Evolutionary conservation across 208 protist genomes (phyloP).

Genomic region (Leishmania tropica): DNA sequence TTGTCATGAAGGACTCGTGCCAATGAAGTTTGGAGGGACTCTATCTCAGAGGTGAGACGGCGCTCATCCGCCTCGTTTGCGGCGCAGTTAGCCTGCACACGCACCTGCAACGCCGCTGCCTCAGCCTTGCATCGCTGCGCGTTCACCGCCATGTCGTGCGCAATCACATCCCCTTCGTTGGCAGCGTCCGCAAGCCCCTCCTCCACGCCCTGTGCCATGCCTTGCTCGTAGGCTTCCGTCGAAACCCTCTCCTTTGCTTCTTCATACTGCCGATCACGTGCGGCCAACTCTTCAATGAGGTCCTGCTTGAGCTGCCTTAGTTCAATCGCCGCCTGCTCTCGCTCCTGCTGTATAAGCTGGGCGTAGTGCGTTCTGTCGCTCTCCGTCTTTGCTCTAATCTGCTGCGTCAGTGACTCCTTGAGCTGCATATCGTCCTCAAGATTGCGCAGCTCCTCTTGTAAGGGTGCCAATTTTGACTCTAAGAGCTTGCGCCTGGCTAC

Average conservation of each 20-base stretch:
- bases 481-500: conserved; percentile 39
- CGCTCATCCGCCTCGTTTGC: conserved; percentile 52
- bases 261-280: conserved; percentile 56
- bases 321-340: conserved; percentile 53
- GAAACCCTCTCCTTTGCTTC: conserved; percentile 50
- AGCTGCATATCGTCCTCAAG: conserved; percentile 43
- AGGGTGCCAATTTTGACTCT: conserved; percentile 48
- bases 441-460: conserved; percentile 49
- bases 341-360: conserved; percentile 68
- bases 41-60: conserved; percentile 38
- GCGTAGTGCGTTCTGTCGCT: conserved; percentile 63
- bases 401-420: conserved; percentile 64
- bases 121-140: conserved; percentile 54
- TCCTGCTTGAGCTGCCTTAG: conserved; percentile 68
- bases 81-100: conserved; percentile 40
- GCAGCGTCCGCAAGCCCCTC: conserved; percentile 54
- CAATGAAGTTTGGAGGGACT: conserved; percentile 33
- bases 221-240: conserved; percentile 61
- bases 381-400: conserved; percentile 62
- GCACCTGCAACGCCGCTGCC: conserved; percentile 51
- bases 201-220: conserved; percentile 55
- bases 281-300: conserved; percentile 56
- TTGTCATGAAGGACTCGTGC: conserved; percentile 25
- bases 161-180: conserved; percentile 48
- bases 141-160: conserved; percentile 54